phyloP scores from a whole-genome alignment of 1,139 yeast genomes.

The Scheffersomyces segobiensis region DNA sequence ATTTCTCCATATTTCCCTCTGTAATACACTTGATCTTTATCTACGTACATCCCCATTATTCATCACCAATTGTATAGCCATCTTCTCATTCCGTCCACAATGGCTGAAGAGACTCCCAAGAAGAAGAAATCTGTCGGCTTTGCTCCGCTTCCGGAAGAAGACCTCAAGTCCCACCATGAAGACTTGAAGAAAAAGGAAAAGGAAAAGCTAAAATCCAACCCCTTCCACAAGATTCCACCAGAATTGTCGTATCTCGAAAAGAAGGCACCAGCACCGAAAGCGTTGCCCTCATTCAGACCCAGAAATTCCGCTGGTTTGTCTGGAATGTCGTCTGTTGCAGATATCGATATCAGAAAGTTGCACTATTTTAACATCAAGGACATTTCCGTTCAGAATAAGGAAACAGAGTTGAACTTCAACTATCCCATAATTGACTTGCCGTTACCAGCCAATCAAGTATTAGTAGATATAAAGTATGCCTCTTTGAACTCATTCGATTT shows the following conservation, averaged over 20 bases:
- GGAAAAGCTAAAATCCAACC: slow-evolving; percentile 26
- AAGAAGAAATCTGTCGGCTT: slow-evolving; percentile 40
- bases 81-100: neutral
- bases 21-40: no score
- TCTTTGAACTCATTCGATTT: slow-evolving; percentile 42
- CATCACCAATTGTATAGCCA: neutral
- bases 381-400: slow-evolving; percentile 42
- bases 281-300: slow-evolving; percentile 5
- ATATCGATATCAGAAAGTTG: slow-evolving; percentile 27
- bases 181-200: slow-evolving; percentile 25
- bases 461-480: slow-evolving; percentile 41
- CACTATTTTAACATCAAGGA: slow-evolving; percentile 40
- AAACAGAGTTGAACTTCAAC: slow-evolving; percentile 44
- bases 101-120: neutral
- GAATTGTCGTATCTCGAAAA: slow-evolving; percentile 42
- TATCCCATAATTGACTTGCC: slow-evolving; percentile 42
- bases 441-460: slow-evolving; percentile 28
- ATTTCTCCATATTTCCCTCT: neutral
- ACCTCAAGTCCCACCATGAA: slow-evolving; percentile 36
- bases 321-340: slow-evolving; percentile 1
- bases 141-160: slow-evolving; percentile 42
- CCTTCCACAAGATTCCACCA: slow-evolving; percentile 46
- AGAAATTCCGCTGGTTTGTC: slow-evolving; percentile 4
- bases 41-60: neutral
- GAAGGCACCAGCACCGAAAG: slow-evolving; percentile 20